Percentiles rank a stretch among this genome's conserved stretches.
Evolutionary conservation across 179 eudicot species (phyloP).

Genomic region (Gypsophila paniculata): DNA sequence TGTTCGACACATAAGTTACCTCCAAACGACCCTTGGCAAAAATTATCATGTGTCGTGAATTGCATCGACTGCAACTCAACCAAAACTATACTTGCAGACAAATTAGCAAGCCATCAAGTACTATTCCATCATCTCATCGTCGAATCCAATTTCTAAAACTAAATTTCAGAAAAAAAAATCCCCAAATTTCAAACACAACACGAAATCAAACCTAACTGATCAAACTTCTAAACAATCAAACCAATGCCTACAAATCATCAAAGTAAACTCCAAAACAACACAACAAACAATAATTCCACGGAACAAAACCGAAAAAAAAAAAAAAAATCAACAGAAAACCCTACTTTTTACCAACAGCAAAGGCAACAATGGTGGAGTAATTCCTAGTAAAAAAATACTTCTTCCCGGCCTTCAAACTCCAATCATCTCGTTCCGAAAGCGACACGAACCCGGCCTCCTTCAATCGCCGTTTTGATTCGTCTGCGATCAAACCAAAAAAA

Average conservation of each 20-base stretch:
- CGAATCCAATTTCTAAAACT: no score
- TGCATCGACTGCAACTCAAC: no score
- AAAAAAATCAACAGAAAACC: conserved; percentile 12
- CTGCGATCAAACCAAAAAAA: conserved; percentile 32
- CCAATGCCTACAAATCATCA: background rate
- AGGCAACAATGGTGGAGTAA: conserved; percentile 84
- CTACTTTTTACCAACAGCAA: conserved; percentile 87
- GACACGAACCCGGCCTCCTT: conserved; percentile 71
- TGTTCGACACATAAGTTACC: no score
- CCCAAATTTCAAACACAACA: no score
- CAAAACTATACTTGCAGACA: no score
- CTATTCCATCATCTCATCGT: no score
- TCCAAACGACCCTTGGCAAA: no score
- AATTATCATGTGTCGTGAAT: no score
- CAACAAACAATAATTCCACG: background rate
- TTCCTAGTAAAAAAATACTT: conserved; percentile 91
- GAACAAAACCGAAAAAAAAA: background rate
- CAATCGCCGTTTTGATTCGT: conserved; percentile 76
- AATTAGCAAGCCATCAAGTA: no score
- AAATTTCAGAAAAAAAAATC: no score
- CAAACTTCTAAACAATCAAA: background rate
- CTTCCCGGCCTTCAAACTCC: conserved; percentile 67
- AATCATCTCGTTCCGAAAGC: conserved; percentile 74
- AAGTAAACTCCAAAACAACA: background rate
- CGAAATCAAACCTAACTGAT: background rate